A percentile compares a stretch with the other conserved stretches of the same genome.
Conservation (phyloP, 192 early-diverging fungal genomes). For the Podila horticola region DNA sequence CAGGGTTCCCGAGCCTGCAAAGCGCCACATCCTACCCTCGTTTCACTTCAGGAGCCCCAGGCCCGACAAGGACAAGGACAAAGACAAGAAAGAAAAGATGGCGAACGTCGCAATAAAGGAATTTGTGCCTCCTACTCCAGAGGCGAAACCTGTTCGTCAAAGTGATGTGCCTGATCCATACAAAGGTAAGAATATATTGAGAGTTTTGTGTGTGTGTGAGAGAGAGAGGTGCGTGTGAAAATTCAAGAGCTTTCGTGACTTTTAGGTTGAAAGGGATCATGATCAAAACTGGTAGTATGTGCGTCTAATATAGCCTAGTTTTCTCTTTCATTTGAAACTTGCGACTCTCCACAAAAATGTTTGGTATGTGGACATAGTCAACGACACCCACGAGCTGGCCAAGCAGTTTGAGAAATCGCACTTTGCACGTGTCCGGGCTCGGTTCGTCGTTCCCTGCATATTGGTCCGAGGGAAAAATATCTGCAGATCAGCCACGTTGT, state of each 20-base stretch:
- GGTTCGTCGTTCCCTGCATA: slow-evolving; percentile 50
- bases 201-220: not conserved
- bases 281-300: too few species aligned
- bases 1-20: slow-evolving; percentile 7
- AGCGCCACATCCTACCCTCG: slow-evolving; percentile 22
- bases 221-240: too few species aligned
- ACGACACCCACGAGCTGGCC: slow-evolving; percentile 42
- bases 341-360: not conserved
- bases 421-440: slow-evolving; percentile 50
- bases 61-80: slow-evolving; percentile 34
- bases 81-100: slow-evolving; percentile 27
- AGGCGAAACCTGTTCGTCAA: not conserved
- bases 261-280: too few species aligned
- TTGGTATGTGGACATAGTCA: slow-evolving; percentile 16
- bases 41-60: slow-evolving; percentile 51
- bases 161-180: slow-evolving; percentile 3
- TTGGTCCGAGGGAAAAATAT: slow-evolving; percentile 50
- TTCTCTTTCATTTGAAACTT: too few species aligned
- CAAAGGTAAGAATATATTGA: slow-evolving; percentile 11
- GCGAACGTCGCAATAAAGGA: slow-evolving; percentile 44
- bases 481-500: slow-evolving; percentile 49
- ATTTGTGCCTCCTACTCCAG: slow-evolving; percentile 11
- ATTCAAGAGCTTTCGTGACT: too few species aligned
- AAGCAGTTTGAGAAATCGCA: slow-evolving; percentile 52
- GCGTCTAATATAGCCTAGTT: too few species aligned